Base-by-base conservation (phyloP, 2,329 filamentous ascomycete species). In the Chrysoporthe cubensis region DNA sequence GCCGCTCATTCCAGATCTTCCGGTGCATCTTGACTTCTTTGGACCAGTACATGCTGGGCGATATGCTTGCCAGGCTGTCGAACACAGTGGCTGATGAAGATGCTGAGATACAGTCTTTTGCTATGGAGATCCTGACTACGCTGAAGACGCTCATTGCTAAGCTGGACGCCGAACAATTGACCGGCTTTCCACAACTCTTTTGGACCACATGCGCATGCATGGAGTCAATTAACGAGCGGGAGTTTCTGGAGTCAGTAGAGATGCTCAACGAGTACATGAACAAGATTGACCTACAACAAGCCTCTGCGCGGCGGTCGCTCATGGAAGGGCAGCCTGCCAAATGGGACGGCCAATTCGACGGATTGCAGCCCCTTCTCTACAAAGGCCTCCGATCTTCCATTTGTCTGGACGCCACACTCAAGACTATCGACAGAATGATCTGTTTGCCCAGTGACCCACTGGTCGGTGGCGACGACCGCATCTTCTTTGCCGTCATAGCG, bases 61-160 rank as follows among this genome's bases (percentile, higher is more conserved):
- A 99, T 75, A 99, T 99, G 94, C 88, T 99, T 32, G 94, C 92
- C 14, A 87, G 96, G 59, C 84, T 99, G 43, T 98, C 95, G 1
- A 99, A 98, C 77, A 99, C 96, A 0, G 96, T 99, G 74, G 94
- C 96, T 0, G 95, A 98, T 71, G 94, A 97, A 73, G 93, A 97
- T 74, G 87, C 90, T 0, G 95, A 98, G 79, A 97, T 97, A 65
- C 93, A 97, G 75, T 95, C 94, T 0, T 99, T 99, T 75, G 96
- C 96, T 0, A 95, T 98, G 90, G 96, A 99, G 76, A 98, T 99
- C 67, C 80, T 99, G 64, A 97, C 94, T 0, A 99, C 96, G 0
- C 79, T 99, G 63, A 94, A 96, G 75, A 94, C 94, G 0, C 91
- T 99, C 57, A 97, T 99, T 67, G 87, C 89, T 72, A 96, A 95